Base-by-base conservation (phyloP, 495 filamentous ascomycete species). In the Cercophora scortea region DNA sequence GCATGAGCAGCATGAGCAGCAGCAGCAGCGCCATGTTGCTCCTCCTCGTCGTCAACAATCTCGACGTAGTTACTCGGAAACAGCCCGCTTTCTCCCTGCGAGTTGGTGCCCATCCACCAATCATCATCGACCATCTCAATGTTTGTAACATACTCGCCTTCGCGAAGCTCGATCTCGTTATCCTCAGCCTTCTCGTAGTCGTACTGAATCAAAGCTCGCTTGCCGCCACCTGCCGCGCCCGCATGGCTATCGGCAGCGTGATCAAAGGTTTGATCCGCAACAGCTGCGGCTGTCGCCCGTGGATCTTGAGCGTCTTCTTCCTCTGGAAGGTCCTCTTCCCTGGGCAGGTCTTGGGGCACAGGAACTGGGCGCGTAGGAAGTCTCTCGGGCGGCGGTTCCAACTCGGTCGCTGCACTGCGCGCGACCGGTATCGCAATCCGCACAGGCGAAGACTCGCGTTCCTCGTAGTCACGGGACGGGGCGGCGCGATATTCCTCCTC, bases 11-110 rank as follows among this genome's bases (percentile, higher is more conserved):
- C 39, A 25, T 25, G 25, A 25, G 25, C 25, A 25, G 25, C 25
- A 2, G 5, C 2, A 25, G 2, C 25, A 25, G 25, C 25, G 25
- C 25, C 25, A 25, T 25, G 25, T 32, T 58, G 59, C 4, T 59
- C 64, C 2, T 65, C 75, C 15, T 71, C 71, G 25, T 76, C 80
- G 18, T 87, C 86, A 35, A 92, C 72, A 32, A 96, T 67, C 61
- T 96, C 89, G 32, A 97, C 94, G 54, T 97, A 99, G 69, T 95
- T 96, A 66, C 88, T 92, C 0, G 93, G 93, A 74, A 99, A 99
- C 32, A 97, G 74, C 7, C 93, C 93, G 34, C 74, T 79, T 62
- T 96, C 88, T 51, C 93, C 94, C 46, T 69, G 73, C 6, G 71
- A 61, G 65, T 96, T 97, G 51, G 83, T 83, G 10, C 93, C 93